Percentiles rank a stretch among this genome's conserved stretches.
phyloP scores from a whole-genome alignment of 352 stramenopile genomes.

The Phytophthora melonis region DNA sequence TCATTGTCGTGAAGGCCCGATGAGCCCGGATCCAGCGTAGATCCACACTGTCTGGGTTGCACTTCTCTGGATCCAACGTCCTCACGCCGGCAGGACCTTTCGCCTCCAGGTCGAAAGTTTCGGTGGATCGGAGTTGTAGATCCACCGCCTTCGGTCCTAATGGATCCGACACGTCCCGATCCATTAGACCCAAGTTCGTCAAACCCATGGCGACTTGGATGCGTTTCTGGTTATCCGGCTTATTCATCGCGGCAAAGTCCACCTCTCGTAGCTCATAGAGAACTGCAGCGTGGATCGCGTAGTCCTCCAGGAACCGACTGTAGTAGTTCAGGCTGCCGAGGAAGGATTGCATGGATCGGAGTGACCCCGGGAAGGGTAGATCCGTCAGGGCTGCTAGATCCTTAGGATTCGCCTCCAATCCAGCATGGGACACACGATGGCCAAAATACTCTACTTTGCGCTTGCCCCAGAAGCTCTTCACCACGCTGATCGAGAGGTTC shows the following conservation, averaged over 20 bases:
- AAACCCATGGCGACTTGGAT: neutral
- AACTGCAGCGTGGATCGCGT: slow-evolving; percentile 7
- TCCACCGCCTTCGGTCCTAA: no score
- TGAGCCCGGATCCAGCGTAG: neutral
- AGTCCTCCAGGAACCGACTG: slow-evolving; percentile 23
- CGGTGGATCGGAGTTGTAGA: no score
- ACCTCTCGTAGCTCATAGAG: slow-evolving; percentile 16
- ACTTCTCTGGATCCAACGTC: no score
- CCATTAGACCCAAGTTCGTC: neutral
- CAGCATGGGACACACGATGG: slow-evolving; percentile 7
- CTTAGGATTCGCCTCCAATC: slow-evolving; percentile 20
- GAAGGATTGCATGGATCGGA: slow-evolving; percentile 25
- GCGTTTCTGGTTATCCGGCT: neutral
- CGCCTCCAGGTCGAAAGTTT: no score
- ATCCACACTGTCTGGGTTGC: no score
- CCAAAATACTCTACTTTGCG: slow-evolving; percentile 25
- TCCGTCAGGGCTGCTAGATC: neutral
- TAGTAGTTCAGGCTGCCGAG: slow-evolving; percentile 30
- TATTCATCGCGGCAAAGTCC: slow-evolving; percentile 11
- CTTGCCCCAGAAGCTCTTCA: slow-evolving; percentile 35
- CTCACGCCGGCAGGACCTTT: no score
- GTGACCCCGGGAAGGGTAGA: slow-evolving; percentile 20
- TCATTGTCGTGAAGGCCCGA: neutral
- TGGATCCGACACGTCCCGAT: no score
- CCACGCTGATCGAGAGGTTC: slow-evolving; percentile 33